Evolutionary conservation across 2,329 filamentous ascomycete species (phyloP), one percentile per base, ranked within the genome.

Genomic region (Trichophaea hybrida): DNA sequence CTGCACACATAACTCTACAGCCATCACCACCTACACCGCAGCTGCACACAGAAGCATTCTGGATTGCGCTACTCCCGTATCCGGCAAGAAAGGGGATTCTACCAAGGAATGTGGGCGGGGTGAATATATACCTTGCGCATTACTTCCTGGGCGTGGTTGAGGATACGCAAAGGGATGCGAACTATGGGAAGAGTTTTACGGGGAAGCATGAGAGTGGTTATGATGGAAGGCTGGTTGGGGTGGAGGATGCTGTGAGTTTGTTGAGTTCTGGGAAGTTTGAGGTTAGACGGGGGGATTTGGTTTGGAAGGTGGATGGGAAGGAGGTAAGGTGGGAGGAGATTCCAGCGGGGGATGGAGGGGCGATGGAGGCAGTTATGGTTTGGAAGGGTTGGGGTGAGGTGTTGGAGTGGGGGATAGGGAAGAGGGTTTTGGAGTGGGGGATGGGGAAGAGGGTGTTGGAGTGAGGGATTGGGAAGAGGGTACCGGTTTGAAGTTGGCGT

Each of bases 161-260:
- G 24, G 51, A 62, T 32, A 58, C 61, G 32, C 17, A 40, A 34
- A 55, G 59, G 7, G 61, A 50, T 24, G 1, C 33, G 13, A 52
- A 59, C 31, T 63, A 63, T 34, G 61, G 61, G 13, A n/a, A 13
- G n/a, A 59, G 55, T 5, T 58, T 59, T 40, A 56, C 59, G 35
- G 66, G 64, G 6, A 58, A 40, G 12, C 64, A 66, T 38, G 61
- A 67, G 43, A 51, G 35, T n/a, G 61, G 57, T 10, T 65, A 66
- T 38, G 58, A 62, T 55, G 66, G 64, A 35, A 62, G 65, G 24
- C 35, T 61, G 10, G 52, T 63, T 12, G 43, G 54, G 13, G 15
- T 62, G 8, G 57, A 54, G 1, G 60, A 65, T 32, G 66, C 67
- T 1, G 60, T 66, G 8, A 35, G 17, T 10, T 53, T 61, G 50